Percentiles rank a stretch among this genome's conserved stretches.
phyloP scores from a whole-genome alignment of 352 stramenopile genomes.

The Peronospora destructor region DNA sequence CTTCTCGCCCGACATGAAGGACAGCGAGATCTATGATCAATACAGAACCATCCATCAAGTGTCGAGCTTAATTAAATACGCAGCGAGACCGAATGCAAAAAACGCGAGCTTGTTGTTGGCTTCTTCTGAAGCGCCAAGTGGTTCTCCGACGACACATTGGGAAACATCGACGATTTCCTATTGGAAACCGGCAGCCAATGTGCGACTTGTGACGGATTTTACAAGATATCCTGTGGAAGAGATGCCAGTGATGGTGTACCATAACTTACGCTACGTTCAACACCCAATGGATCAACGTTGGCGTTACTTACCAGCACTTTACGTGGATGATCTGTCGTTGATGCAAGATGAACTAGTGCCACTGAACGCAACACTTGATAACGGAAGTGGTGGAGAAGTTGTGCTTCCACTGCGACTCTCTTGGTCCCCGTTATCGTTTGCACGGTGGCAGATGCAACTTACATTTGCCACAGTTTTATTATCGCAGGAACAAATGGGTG shows the following conservation, averaged over 20 bases:
- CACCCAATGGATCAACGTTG: slow-evolving; percentile 36
- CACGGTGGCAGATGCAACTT: slow-evolving; percentile 71
- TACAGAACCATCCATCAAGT: slow-evolving; percentile 61
- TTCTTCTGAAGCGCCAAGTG: slow-evolving; percentile 5
- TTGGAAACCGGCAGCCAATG: slow-evolving; percentile 69
- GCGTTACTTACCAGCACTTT: slow-evolving; percentile 71
- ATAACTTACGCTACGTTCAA: slow-evolving; percentile 60
- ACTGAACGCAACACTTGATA: slow-evolving; percentile 45
- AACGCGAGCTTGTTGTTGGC: slow-evolving; percentile 52
- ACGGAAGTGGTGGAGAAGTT: slow-evolving; percentile 15
- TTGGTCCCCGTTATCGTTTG: slow-evolving; percentile 72
- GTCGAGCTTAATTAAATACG: slow-evolving; percentile 53
- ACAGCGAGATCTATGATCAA: slow-evolving; percentile 33
- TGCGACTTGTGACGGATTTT: slow-evolving; percentile 71
- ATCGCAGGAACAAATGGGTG: slow-evolving; percentile 57
- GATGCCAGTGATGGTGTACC: slow-evolving; percentile 58
- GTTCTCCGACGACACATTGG: slow-evolving; percentile 12
- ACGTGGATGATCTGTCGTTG: slow-evolving; percentile 66
- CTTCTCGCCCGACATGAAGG: slow-evolving; percentile 37
- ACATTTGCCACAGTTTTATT: slow-evolving; percentile 57
- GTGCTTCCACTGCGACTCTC: slow-evolving; percentile 52
- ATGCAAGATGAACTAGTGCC: slow-evolving; percentile 65
- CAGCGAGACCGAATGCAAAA: slow-evolving; percentile 47
- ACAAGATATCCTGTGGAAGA: slow-evolving; percentile 61
- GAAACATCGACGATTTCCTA: slow-evolving; percentile 45